These are phyloP conservation scores for Saksenaea oblongispora DNA, from an alignment of 371 early-diverging fungal genomes.

Conservation along the genomic window DNA sequence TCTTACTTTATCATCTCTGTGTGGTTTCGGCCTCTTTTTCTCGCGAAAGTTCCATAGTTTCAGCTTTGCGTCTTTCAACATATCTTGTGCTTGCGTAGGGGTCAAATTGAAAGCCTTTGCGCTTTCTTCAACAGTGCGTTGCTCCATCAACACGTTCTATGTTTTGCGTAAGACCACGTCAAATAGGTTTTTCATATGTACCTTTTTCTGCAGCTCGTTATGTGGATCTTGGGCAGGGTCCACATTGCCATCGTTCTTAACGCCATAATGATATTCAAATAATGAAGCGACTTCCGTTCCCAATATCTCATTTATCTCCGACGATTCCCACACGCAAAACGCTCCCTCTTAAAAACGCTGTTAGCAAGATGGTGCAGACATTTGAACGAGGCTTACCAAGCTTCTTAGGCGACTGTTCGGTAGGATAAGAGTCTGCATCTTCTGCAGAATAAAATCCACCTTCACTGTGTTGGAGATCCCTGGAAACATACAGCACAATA, in stretches of 20 bases:
- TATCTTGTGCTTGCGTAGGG: conserved; percentile 20
- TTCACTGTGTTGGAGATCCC: conserved; percentile 46
- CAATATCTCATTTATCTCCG: conserved; percentile 47
- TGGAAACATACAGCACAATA: conserved; percentile 57
- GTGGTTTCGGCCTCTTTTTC: conserved; percentile 58
- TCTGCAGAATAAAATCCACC: conserved; percentile 75
- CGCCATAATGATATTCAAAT: conserved; percentile 51
- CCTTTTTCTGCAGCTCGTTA: conserved; percentile 58
- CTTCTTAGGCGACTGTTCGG: conserved; percentile 37
- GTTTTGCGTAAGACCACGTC: neutral
- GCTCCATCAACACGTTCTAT: conserved; percentile 60
- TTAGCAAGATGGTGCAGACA: neutral
- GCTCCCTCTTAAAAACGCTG: conserved; percentile 58
- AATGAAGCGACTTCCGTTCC: conserved; percentile 38
- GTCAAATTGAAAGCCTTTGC: conserved; percentile 34
- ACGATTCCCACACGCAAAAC: conserved; percentile 64
- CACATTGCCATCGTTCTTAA: conserved; percentile 62
- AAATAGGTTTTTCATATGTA: conserved; percentile 13
- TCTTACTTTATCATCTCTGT: conserved; percentile 64
- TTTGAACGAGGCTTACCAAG: conserved; percentile 27
- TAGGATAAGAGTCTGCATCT: conserved; percentile 70
- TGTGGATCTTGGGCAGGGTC: conserved; percentile 59
- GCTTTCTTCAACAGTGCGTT: conserved; percentile 42
- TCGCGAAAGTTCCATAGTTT: conserved; percentile 49
- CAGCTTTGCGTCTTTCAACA: conserved; percentile 29